These are phyloP conservation scores for Tilletia horrida DNA, from an alignment of 1,284 basidiomycete species.

Conservation along the genomic window DNA sequence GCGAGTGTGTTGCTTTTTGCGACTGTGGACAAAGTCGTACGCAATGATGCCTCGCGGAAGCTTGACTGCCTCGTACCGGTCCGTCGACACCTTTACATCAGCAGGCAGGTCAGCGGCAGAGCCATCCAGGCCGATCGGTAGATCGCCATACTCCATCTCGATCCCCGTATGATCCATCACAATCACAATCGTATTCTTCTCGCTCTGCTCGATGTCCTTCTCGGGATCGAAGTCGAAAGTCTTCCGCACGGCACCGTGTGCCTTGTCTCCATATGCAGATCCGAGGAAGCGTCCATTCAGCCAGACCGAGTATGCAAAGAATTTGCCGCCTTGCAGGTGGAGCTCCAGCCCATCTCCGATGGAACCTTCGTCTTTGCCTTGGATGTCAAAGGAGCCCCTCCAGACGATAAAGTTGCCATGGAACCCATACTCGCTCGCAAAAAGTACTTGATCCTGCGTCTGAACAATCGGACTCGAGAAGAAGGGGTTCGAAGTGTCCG, in stretches of 20 bases:
- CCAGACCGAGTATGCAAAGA: slow-evolving; percentile 74
- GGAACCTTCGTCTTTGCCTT: slow-evolving; percentile 26
- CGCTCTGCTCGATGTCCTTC: slow-evolving; percentile 26
- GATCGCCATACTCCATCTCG: slow-evolving; percentile 58
- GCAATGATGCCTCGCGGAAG: slow-evolving; percentile 70
- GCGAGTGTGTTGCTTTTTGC: slow-evolving; percentile 29
- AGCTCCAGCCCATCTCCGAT: slow-evolving; percentile 65
- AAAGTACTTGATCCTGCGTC: slow-evolving; percentile 61
- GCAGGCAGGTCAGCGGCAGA: slow-evolving; percentile 43
- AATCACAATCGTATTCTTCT: slow-evolving; percentile 69
- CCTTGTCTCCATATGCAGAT: slow-evolving; percentile 65
- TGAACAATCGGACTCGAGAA: slow-evolving; percentile 62
- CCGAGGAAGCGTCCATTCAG: slow-evolving; percentile 70
- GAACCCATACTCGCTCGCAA: slow-evolving; percentile 62
- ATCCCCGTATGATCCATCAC: slow-evolving; percentile 76
- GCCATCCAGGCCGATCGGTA: slow-evolving; percentile 29
- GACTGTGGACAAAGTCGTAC: slow-evolving; percentile 61
- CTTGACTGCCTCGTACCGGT: slow-evolving; percentile 58
- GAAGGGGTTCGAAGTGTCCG: slow-evolving; percentile 66
- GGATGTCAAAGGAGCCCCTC: slow-evolving; percentile 70
- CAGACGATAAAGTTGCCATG: slow-evolving; percentile 69
- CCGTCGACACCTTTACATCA: slow-evolving; percentile 35
- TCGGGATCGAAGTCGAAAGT: slow-evolving; percentile 56
- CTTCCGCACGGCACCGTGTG: slow-evolving; percentile 59
- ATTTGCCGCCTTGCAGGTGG: slow-evolving; percentile 71